Conservation (phyloP, 352 stramenopile genomes). For the Phytophthora melonis region DNA sequence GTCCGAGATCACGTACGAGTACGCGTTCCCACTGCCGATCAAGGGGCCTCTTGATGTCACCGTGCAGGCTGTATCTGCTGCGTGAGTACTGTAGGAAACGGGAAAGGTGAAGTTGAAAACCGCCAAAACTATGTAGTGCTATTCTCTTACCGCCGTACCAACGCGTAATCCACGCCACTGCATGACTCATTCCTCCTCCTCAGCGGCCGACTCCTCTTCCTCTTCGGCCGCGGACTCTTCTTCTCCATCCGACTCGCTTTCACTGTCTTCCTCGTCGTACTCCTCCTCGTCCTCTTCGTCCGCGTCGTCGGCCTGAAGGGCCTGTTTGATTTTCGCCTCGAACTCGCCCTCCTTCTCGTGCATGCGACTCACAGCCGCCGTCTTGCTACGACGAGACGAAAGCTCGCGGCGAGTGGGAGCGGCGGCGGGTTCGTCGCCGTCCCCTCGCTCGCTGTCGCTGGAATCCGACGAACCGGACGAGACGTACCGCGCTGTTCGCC, state of each 20-base stretch:
- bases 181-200: slow-evolving; percentile 25
- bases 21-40: slow-evolving; percentile 23
- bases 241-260: slow-evolving; percentile 37
- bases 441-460: slow-evolving; percentile 44
- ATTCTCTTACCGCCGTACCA: not conserved
- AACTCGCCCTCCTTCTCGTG: slow-evolving; percentile 63
- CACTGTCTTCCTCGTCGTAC: slow-evolving; percentile 34
- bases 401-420: slow-evolving; percentile 41
- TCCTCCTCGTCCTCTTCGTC: slow-evolving; percentile 51
- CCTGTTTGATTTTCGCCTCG: slow-evolving; percentile 65
- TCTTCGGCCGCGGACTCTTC: slow-evolving; percentile 33
- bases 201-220: slow-evolving; percentile 19
- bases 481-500: slow-evolving; percentile 25
- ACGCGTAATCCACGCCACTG: too few species aligned
- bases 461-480: slow-evolving; percentile 38
- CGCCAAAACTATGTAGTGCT: not conserved
- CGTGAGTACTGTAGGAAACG: too few species aligned
- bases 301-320: slow-evolving; percentile 53
- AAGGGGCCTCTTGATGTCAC: slow-evolving; percentile 25
- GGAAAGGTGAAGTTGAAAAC: too few species aligned
- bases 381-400: slow-evolving; percentile 66
- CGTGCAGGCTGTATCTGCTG: not conserved
- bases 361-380: slow-evolving; percentile 67
- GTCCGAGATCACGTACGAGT: slow-evolving; percentile 37
- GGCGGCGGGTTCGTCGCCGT: slow-evolving; percentile 24